Percentiles rank a stretch among this genome's conserved stretches.
phyloP scores from a whole-genome alignment of 352 stramenopile genomes.

The Globisporangium parvum region DNA sequence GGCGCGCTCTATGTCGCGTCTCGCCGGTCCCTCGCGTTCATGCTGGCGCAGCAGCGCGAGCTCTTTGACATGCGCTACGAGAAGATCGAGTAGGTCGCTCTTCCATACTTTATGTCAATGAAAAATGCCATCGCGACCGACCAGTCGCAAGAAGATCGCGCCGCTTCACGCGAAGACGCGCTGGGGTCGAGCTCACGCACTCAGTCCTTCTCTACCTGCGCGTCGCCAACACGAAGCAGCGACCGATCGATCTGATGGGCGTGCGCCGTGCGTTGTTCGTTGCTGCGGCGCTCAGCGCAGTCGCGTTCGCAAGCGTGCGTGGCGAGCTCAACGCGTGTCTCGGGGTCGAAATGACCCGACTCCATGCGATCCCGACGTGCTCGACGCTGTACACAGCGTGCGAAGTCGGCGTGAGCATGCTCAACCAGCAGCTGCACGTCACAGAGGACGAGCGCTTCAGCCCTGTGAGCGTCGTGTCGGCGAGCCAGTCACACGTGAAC shows the following conservation, averaged over 20 bases:
- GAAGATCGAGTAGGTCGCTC: slow-evolving; percentile 10
- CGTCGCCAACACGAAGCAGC: not conserved
- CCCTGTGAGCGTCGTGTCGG: slow-evolving; percentile 57
- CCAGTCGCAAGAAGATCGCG: not conserved
- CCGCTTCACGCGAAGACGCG: not conserved
- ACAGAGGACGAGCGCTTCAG: slow-evolving; percentile 18
- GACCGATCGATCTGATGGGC: slow-evolving; percentile 1
- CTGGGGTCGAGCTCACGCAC: not conserved
- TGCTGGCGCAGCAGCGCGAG: slow-evolving; percentile 11
- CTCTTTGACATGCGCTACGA: slow-evolving; percentile 15
- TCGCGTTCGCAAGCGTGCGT: not conserved
- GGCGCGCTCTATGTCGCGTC: slow-evolving; percentile 1
- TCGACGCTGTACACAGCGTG: slow-evolving; percentile 39
- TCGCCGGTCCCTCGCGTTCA: slow-evolving; percentile 15
- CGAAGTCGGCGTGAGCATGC: slow-evolving; percentile 32
- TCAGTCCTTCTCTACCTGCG: not conserved
- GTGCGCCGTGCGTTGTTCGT: not conserved
- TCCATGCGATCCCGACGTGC: slow-evolving; percentile 29
- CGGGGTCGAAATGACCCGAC: slow-evolving; percentile 35
- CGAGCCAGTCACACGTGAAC: slow-evolving; percentile 41
- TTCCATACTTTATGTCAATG: not conserved
- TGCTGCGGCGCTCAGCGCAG: not conserved
- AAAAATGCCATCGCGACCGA: no score
- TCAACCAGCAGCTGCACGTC: slow-evolving; percentile 45
- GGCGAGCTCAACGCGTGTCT: slow-evolving; percentile 52